Percentiles rank a stretch among this genome's conserved stretches.
These are phyloP conservation scores for Myxozyma melibiosi DNA, from an alignment of 805 yeast genomes.

Conservation along the genomic window DNA sequence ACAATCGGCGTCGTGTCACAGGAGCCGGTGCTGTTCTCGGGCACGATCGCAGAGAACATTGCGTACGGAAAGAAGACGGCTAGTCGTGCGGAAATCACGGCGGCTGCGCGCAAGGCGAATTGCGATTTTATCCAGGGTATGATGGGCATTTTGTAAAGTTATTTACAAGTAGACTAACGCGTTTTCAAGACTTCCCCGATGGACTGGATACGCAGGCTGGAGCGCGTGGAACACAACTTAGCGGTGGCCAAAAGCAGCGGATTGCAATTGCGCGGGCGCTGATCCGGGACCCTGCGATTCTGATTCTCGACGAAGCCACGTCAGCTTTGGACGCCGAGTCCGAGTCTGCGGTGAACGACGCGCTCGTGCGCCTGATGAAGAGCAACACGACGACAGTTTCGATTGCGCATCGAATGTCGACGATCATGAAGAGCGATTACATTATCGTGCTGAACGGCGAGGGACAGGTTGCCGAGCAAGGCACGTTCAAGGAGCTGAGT, in stretches of 20 bases:
- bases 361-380: constrained; percentile 57
- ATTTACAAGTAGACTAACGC: not conserved
- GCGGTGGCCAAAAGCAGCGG: constrained; percentile 95
- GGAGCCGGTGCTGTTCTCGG: constrained; percentile 87
- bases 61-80: constrained; percentile 68
- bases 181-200: constrained; percentile 63
- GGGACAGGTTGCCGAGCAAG: constrained; percentile 76
- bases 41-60: constrained; percentile 80
- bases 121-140: constrained; percentile 60
- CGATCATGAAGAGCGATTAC: constrained; percentile 79
- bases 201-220: constrained; percentile 84
- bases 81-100: constrained; percentile 61
- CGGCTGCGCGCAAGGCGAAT: constrained; percentile 71
- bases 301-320: constrained; percentile 91
- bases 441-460: constrained; percentile 75
- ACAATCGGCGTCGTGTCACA: constrained; percentile 90
- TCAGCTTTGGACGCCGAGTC: constrained; percentile 89
- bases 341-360: constrained; percentile 80
- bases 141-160: not conserved
- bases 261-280: constrained; percentile 89
- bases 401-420: constrained; percentile 88
- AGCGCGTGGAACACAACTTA: constrained; percentile 80
- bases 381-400: constrained; percentile 68
- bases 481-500: constrained; percentile 57
- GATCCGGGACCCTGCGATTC: constrained; percentile 72